Conservation (phyloP, 129 eudicot species). For the Heracleum sosnowskyi region DNA sequence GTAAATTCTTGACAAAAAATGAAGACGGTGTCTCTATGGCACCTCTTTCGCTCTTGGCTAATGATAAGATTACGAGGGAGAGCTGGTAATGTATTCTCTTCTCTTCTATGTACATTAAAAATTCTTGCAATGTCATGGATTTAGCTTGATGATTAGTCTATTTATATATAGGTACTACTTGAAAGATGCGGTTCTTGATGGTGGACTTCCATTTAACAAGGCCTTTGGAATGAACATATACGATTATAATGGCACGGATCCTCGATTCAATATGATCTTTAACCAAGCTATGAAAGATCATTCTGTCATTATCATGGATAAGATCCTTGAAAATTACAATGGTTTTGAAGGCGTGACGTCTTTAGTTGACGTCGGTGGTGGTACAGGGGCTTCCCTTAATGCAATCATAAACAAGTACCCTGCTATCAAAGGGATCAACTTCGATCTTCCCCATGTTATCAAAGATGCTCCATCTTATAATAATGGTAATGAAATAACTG, state of each 20-base stretch:
- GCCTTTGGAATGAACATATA: constrained; percentile 67
- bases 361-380: constrained; percentile 81
- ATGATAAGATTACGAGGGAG: neutral
- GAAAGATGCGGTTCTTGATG: constrained; percentile 79
- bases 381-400: constrained; percentile 53
- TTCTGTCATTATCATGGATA: constrained; percentile 63
- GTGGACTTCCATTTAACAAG: constrained; percentile 76
- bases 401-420: too few relatives aligned
- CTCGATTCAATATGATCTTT: constrained; percentile 13
- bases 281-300: constrained; percentile 52
- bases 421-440: too few relatives aligned
- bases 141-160: too few relatives aligned
- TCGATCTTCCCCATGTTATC: too few relatives aligned
- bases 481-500: neutral
- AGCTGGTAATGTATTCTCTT: neutral
- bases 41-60: neutral
- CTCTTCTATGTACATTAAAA: neutral
- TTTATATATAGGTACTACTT: constrained; percentile 46
- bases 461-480: constrained; percentile 44
- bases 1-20: neutral
- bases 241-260: constrained; percentile 57
- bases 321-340: constrained; percentile 42
- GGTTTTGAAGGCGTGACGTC: constrained; percentile 48
- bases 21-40: neutral
- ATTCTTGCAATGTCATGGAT: neutral